Base-by-base conservation (phyloP, 805 yeast genomes). In the Saccharomyces cerevisiae region DNA sequence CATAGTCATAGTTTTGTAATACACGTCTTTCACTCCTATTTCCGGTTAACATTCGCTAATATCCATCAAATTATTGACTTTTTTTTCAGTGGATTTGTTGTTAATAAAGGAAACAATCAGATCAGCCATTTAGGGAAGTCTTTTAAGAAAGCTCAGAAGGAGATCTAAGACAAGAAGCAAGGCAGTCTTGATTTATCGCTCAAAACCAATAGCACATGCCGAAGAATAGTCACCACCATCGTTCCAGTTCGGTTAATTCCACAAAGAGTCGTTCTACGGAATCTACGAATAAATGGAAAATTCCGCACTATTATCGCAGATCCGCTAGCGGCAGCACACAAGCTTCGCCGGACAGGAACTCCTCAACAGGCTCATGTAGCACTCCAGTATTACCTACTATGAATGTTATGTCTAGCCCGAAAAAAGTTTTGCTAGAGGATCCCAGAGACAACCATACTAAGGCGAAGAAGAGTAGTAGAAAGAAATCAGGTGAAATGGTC, bases 271-370 rank as follows among this genome's bases (percentile, higher is more conserved):
- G 64, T 11, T 57, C 57, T 22, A 53, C 57, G 11, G 70, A 66
- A 48, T 55, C 69, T 13, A 57, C 60, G 27, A 66, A 61, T 52
- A 68, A 66, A 53, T 68, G 71, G 71, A 68, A 67, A 53, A 68
- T 68, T 30, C 71, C 71, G 10, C 71, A 68, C 53, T 68, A 68
- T 50, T 68, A 68, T 51, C 61, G 67, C 31, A 62, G 69, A 51
- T 58, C 64, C 2, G 50, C 63, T 5, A 52, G 49, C n/a, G 51
- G 48, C 11, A 36, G 43, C 17, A 36, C 43, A 9, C 43, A 36
- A n/a, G 53, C 55, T 10, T 55, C 56, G 30, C 53, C 51, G 14
- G 48, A 53, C 28, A 50, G 14, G 13, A 24, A 4, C 3, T 26
- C 32, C n/a, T 32, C 51, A 27, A 29, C 51, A 22, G 24, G 36